Evolutionary conservation across 2,329 filamentous ascomycete genomes (phyloP), one percentile per base, ranked within the genome.

Genomic region (Fusarium decemcellulare): DNA sequence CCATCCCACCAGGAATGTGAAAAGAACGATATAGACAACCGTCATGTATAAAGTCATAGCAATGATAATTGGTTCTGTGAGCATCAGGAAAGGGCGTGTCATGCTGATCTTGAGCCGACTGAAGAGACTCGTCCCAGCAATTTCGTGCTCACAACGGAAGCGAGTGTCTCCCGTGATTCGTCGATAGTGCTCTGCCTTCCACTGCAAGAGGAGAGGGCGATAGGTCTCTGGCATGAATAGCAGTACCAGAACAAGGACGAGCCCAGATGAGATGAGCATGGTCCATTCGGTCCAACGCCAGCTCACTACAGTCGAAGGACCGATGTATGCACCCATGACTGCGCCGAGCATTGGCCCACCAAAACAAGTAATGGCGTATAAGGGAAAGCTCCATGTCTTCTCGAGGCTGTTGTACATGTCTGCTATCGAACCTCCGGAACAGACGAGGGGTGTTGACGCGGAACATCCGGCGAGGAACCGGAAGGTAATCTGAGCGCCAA

Each of bases 261-360:
- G 75, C 0, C 83, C 87, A 0, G 89, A 84, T 83, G 89, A 90
- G 53, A 92, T 91, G 34, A 92, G 79, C 61, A 91, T 83, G 2
- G 89, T 83, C 79, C 91, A 92, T 75, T 92, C 90, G 0, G 83
- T 82, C 88, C 88, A 91, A n/a, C 87, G 82, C 85, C 90, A 92
- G 52, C 81, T 83, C 2, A 78, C 74, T 0, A 47, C n/a, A 4
- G 82, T 84, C 58, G 85, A 87, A 55, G 90, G 83, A 51, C 90
- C 90, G 56, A 92, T 90, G 63, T 91, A 92, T 6, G 88, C 89
- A 5, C 89, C 90, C 61, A 86, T 79, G 0, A 82, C 73, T 4
- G 80, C 78, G 2, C 81, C 81, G 0, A 81, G 48, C 72, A 80
- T 80, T 0, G 80, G 76, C 80, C 90, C 71, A 61, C 73, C 74